Evolutionary conservation across 169 alveolate species (phyloP), one percentile per base, ranked within the genome.

Genomic region (Plasmodium gonderi): DNA sequence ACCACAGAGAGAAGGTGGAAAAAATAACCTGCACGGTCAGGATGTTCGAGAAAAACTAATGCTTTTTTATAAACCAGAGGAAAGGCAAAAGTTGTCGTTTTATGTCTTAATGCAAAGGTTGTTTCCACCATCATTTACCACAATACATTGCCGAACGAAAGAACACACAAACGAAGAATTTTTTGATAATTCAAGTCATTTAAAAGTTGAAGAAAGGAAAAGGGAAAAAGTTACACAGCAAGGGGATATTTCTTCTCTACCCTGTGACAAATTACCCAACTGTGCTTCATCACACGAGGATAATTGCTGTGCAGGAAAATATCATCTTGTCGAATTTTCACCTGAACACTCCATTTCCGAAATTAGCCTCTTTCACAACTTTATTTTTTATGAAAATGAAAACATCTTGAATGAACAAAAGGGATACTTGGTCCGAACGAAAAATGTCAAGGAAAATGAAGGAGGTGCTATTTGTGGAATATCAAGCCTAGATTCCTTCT

Each of bases 1-100:
- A 77, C 98, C 98, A 1, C 97, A 95, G 79, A 83, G 97, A 85
- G 98, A 96, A 90, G 98, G 98, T 8, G 98, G 98, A 20, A 97
- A 97, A 36, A 96, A 96, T 94, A 96, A 96, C 76, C 29, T 94
- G 23, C 91, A 93, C 83, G 97, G 96, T 29, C 94, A 76, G 11
- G 95, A 85, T 67, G 80, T 96, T 64, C 44, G 77, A 69, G 85
- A 75, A 42, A 75, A 91, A 17, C 74, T 95, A 5, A 80, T 72
- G 87, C 95, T 82, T 49, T 92, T 40, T 65, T 92, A 64, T 90
- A 47, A 64, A 20, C 81, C 85, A 5, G 64, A 76, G 44, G 93
- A 94, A 64, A 78, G 91, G 26, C 67, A 44, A 12, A 91, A 68
- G 78, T 54, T 76, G 29, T 74, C 85, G 7, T 72, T 23, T 31